Evolutionary conservation across 1,139 yeast genomes (phyloP), one percentile per base, ranked within the genome.

Genomic region (Groenewaldozyma auringiensis): DNA sequence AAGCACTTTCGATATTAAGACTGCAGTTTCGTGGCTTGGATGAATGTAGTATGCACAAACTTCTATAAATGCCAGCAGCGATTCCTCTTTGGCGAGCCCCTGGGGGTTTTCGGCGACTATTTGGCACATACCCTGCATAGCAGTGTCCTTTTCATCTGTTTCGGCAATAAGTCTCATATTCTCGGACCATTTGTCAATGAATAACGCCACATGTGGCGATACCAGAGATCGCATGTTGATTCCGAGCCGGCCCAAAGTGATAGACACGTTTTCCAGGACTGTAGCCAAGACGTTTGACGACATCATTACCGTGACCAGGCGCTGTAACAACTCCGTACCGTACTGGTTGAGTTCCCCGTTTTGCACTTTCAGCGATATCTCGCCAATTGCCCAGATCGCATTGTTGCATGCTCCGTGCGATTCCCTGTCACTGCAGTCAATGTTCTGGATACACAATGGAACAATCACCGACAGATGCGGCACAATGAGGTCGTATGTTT

Each of bases 381-480:
- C 95, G 32, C 98, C 98, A 17, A 85, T 68, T 1, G 95, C 77
- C 98, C 98, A 92, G 43, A 87, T 80, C 1, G 97, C 95, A 64
- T 92, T 92, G 62, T 88, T 86, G 63, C 82, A 76, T 20, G 50
- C 48, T 8, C 56, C 54, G n/a, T 70, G 74, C 9, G 56, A 53
- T 22, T 42, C 48, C 9, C 49, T 48, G 42, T 58, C 61, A 47
- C 75, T 69, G 53, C 83, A 71, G 60, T 85, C 95, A 52, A 81
- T 77, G 45, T 67, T 69, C 16, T 58, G 51, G 3, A 88, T 81
- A 50, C 84, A 75, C 46, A 77, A 72, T 25, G 79, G 69, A 59
- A 88, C 69, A 25, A 87, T 69, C 37, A 74, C 71, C 50, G 77
- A 74, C 51, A 84, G 61, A 51, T 74, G 70, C 1, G 88, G 85